These are phyloP conservation scores for Balansia obtecta DNA, from an alignment of 2,329 filamentous ascomycete species.

Conservation along the genomic window DNA sequence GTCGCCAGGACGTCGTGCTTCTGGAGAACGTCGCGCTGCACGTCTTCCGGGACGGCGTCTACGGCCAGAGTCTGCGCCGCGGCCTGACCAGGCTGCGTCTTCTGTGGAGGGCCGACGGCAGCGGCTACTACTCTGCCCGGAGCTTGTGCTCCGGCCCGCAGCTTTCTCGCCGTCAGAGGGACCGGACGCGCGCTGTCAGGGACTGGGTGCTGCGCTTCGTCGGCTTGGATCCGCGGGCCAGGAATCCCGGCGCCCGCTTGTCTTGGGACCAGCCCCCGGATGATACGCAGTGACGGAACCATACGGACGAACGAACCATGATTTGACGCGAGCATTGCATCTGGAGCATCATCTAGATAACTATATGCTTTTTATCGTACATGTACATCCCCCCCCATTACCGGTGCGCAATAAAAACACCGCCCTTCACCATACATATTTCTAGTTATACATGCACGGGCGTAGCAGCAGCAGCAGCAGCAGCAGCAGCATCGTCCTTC, in stretches of 20 bases:
- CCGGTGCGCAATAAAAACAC: background rate
- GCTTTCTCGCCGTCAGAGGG: conserved; percentile 42
- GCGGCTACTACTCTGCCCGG: conserved; percentile 43
- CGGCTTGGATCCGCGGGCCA: conserved; percentile 19
- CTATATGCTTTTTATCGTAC: background rate
- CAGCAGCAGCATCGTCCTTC: conserved; percentile 13
- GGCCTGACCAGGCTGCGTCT: conserved; percentile 59
- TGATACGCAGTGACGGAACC: conserved; percentile 22
- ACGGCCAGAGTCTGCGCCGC: conserved; percentile 68
- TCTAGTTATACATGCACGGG: conserved; percentile 7
- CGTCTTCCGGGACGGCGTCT: conserved; percentile 64
- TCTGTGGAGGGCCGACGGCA: conserved; percentile 39
- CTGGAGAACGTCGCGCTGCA: conserved; percentile 68
- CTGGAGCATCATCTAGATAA: background rate
- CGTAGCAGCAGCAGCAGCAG: too few relatives aligned
- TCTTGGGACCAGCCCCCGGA: conserved; percentile 28
- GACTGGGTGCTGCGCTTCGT: conserved; percentile 70
- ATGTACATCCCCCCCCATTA: background rate
- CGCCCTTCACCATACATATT: background rate
- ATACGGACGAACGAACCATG: too few relatives aligned
- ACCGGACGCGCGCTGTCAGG: conserved; percentile 54
- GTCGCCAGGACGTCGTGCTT: conserved; percentile 65
- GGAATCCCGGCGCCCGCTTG: conserved; percentile 6
- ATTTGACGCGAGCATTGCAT: too few relatives aligned
- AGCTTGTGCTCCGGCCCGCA: conserved; percentile 27